A percentile compares a stretch with the other conserved stretches of the same genome.
Evolutionary conservation across 2,329 filamentous ascomycete species (phyloP).

Genomic region (Dothidotthia symphoricarpi): DNA sequence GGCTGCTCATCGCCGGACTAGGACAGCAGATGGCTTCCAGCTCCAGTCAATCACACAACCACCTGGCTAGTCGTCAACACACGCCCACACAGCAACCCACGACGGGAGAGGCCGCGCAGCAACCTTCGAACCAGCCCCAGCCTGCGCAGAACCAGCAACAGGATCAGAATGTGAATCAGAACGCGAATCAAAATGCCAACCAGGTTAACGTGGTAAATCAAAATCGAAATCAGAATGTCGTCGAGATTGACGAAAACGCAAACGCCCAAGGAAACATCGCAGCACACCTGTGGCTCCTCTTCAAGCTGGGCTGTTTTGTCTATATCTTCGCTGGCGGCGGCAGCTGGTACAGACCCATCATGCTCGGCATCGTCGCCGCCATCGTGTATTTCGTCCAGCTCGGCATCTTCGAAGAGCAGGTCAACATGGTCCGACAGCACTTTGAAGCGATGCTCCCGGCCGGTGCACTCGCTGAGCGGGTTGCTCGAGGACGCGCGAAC

Average conservation of each 20-base stretch:
- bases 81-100: conserved; percentile 17
- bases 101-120: conserved; percentile 8
- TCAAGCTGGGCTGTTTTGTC: conserved; percentile 57
- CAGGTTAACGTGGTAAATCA: no score
- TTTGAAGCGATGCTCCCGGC: conserved; percentile 46
- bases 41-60: conserved; percentile 14
- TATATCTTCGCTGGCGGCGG: conserved; percentile 55
- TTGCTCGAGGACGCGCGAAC: conserved; percentile 10
- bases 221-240: conserved; percentile 8
- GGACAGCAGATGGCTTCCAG: conserved; percentile 33
- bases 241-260: conserved; percentile 8
- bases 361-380: conserved; percentile 42
- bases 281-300: conserved; percentile 56
- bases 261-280: conserved; percentile 23
- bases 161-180: conserved; percentile 11
- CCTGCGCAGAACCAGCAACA: conserved; percentile 9
- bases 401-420: conserved; percentile 44
- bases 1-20: conserved; percentile 32
- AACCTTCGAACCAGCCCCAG: conserved; percentile 3
- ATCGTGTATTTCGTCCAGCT: conserved; percentile 45
- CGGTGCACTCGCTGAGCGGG: conserved; percentile 19
- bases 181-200: conserved; percentile 12
- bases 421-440: conserved; percentile 41
- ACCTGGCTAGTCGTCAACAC: conserved; percentile 18
- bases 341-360: conserved; percentile 43